Percentiles rank a stretch among this genome's conserved stretches.
These are phyloP conservation scores for Cutaneotrichosporon sp. DNA, from an alignment of 1,284 basidiomycete species.

Conservation along the genomic window DNA sequence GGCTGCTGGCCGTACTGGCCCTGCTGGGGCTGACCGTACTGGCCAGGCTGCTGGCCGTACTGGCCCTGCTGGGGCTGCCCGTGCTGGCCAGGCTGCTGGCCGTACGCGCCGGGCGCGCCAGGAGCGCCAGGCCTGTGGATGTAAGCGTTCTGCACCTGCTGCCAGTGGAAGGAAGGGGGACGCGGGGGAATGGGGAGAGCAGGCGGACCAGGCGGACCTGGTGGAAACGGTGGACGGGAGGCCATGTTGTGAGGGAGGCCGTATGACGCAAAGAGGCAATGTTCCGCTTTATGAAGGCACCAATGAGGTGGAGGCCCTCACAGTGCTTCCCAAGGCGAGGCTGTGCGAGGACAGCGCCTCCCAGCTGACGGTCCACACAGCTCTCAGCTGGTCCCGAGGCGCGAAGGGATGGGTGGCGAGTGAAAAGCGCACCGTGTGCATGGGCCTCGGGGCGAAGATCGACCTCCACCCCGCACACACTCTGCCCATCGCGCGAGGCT, in stretches of 20 bases:
- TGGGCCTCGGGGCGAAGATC: not conserved
- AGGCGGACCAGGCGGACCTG: too few relatives aligned
- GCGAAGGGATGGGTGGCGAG: not conserved
- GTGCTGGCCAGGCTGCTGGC: conserved; percentile 23
- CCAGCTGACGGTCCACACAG: too few relatives aligned
- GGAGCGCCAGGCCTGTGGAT: conserved; percentile 9
- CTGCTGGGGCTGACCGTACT: too few relatives aligned
- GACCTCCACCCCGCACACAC: too few relatives aligned
- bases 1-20: conserved; percentile 32
- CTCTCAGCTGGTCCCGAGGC: too few relatives aligned
- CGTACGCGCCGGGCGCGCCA: conserved; percentile 19
- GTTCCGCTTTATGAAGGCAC: too few relatives aligned
- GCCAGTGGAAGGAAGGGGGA: not conserved
- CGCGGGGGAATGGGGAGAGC: too few relatives aligned
- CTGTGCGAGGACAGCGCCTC: not conserved
- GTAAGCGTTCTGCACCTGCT: conserved; percentile 3
- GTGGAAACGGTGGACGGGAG: too few relatives aligned
- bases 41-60: conserved; percentile 17
- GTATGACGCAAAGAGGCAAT: too few relatives aligned
- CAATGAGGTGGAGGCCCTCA: too few relatives aligned
- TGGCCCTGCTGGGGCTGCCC: too few relatives aligned
- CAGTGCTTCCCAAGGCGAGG: too few relatives aligned
- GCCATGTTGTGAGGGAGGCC: not conserved
- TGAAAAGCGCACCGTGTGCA: not conserved
- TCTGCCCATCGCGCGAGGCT: not conserved